Evolutionary conservation across 768 basidiomycete genomes (phyloP), one percentile per base, ranked within the genome.

Genomic region (Lactifluus echinatus): DNA sequence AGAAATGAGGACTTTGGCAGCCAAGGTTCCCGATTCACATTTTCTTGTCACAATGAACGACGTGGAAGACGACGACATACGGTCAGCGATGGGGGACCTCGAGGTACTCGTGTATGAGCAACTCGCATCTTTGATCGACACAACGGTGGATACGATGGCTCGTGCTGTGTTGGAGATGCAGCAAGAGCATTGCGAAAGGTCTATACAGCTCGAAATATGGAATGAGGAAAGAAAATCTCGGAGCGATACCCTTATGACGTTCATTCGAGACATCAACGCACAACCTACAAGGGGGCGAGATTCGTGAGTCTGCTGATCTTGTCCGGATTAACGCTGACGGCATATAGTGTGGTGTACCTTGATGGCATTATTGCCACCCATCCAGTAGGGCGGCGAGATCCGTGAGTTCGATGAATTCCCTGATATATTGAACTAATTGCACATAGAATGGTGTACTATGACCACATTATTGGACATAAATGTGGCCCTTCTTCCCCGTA

Each of bases 181-280:
- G 23, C 50, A 54, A 15, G 53, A 57, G 0, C 50, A 29, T 0
- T 54, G 56, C 28, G 33, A 23, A 12, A 40, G 31, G n/a, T 34
- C 24, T 26, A 48, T 64, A 31, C 26, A 26, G 2, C 53, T 19
- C 0, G 40, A 58, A 1, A 6, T 28, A 8, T 40, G 46, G n/a
- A 23, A 12, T 3, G 21, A 59, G n/a, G 14, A 37, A 12, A 50
- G 36, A 2, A 17, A 14, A 1, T n/a, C 1, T 8, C 23, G 46
- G 19, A 21, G 15, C 6, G 4, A 19, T 11, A 31, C 23, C 15
- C 51, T 45, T 0, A 15, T 33, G 10, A 10, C 23, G 1, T 53
- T 58, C 51, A 58, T 58, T 19, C 51, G 51, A 36, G 31, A 47
- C 3, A 7, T 58, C 50, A 58, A 58, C 7, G 7, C 36, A 8